Percentiles rank a stretch among this genome's conserved stretches.
These are phyloP conservation scores for Penicillium rolfsii DNA, from an alignment of 2,329 filamentous ascomycete species.

Conservation along the genomic window DNA sequence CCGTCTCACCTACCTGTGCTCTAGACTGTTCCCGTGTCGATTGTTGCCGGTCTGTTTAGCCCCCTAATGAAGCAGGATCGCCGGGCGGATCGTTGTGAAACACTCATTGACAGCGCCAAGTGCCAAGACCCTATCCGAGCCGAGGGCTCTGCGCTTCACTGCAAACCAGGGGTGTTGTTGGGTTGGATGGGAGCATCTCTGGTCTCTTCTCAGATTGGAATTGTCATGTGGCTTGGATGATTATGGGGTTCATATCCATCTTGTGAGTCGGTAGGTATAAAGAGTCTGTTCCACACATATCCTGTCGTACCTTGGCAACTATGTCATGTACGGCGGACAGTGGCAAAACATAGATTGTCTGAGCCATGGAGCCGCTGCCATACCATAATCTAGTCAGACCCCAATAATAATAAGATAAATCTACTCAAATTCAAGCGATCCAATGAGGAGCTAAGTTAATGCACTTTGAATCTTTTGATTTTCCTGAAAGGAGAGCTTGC, in stretches of 20 bases:
- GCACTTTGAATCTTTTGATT: too few relatives aligned
- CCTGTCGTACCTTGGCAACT: neutral
- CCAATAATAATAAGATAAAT: neutral
- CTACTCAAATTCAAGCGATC: neutral
- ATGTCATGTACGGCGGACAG: neutral
- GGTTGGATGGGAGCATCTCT: neutral
- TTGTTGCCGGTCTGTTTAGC: neutral
- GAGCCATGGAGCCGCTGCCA: neutral
- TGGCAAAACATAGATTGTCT: neutral
- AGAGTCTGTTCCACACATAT: neutral
- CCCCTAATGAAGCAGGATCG: neutral
- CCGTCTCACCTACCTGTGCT: neutral
- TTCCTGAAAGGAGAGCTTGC: too few relatives aligned
- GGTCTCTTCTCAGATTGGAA: neutral
- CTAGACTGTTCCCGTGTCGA: neutral
- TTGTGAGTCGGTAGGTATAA: too few relatives aligned
- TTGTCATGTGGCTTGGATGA: neutral
- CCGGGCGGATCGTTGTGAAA: slow-evolving; percentile 1
- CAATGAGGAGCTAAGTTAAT: too few relatives aligned
- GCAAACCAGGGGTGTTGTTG: neutral
- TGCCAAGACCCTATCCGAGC: slow-evolving; percentile 8
- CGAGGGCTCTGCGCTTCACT: neutral
- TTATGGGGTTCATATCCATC: neutral
- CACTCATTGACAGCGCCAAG: slow-evolving; percentile 6
- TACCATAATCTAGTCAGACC: neutral